Conservation (phyloP, 2,329 filamentous ascomycete genomes). For the Alternaria angustiovoidea region DNA sequence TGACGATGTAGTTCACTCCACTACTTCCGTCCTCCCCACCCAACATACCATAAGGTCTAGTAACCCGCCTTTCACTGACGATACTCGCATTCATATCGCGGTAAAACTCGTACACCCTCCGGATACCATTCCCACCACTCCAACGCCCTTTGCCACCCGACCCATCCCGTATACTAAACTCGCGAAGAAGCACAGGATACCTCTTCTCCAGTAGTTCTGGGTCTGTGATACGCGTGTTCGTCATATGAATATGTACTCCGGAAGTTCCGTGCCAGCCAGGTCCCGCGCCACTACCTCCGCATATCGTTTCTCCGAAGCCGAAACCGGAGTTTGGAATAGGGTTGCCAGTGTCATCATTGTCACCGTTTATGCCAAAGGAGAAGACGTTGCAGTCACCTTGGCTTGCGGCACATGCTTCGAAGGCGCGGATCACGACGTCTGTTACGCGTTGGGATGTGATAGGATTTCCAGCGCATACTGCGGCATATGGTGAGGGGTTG, state of each 20-base stretch:
- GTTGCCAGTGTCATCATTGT: conserved; percentile 24
- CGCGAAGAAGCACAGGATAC: conserved; percentile 45
- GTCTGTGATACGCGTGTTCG: conserved; percentile 51
- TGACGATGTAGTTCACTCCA: conserved; percentile 39
- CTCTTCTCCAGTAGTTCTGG: conserved; percentile 47
- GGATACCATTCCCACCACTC: conserved; percentile 43
- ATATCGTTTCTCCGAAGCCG: conserved; percentile 49
- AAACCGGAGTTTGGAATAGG: conserved; percentile 35
- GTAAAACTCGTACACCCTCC: conserved; percentile 43
- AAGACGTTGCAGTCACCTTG: conserved; percentile 45
- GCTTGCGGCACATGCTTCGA: conserved; percentile 39
- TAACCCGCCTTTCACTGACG: conserved; percentile 43
- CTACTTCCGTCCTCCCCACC: conserved; percentile 37
- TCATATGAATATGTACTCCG: conserved; percentile 49
- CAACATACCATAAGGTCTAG: conserved; percentile 44
- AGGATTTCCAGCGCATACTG: conserved; percentile 42
- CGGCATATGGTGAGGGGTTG: conserved; percentile 35
- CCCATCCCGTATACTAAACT: conserved; percentile 42
- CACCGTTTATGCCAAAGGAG: conserved; percentile 39
- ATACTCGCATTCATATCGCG: conserved; percentile 39
- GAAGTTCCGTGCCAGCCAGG: conserved; percentile 41
- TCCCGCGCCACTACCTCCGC: conserved; percentile 47
- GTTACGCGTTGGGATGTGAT: conserved; percentile 44
- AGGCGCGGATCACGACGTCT: conserved; percentile 44
- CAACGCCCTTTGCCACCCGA: conserved; percentile 40